Base-by-base conservation (phyloP, 2,329 filamentous ascomycete genomes). In the Colletotrichum sp. region DNA sequence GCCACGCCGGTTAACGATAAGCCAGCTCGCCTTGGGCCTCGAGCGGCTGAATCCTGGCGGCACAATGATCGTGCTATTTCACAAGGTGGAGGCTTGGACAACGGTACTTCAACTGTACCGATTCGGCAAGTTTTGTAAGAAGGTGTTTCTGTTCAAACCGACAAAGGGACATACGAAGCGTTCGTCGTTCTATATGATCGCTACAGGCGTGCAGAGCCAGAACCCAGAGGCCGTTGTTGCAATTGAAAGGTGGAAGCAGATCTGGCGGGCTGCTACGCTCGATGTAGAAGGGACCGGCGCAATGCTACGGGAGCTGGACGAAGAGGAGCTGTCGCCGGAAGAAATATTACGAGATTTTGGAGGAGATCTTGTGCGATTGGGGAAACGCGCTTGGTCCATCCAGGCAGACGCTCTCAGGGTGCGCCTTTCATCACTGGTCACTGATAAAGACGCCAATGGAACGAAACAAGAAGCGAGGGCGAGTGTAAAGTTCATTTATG, bases 181-280 rank as follows among this genome's bases (percentile, higher is more conserved):
- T 5, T 88, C 86, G 0, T 90, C 88, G 0, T 91, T 91, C 77
- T 91, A 92, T 77, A 81, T 91, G 78, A 75, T 91, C 13, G 89
- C 89, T 3, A 84, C 79, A 2, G 78, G 85, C 6, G 81, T 91
- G 0, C 80, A 84, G 55, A 81, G 82, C 7, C 52, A 80, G 5
- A 73, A 76, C 16, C 62, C 77, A 0, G 80, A 83, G 32, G 88
- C 87, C 0, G 4, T 79, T 0, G 28, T 73, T 12, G 85, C 87
- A 0, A 76, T 90, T 4, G 56, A 77, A 3, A 65, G n/a, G 6
- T 90, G 87, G 86, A 87, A 87, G 78, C 68, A n/a, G 71, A 56
- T 55, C 6, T 91, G 85, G 86, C 81, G 75, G 28, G 48, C 75
- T 1, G 82, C 85, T 6, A 89, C 87, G 0, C 85, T 90, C 71